Base-by-base conservation (phyloP, 352 stramenopile genomes). In the Thraustochytrium striatum region DNA sequence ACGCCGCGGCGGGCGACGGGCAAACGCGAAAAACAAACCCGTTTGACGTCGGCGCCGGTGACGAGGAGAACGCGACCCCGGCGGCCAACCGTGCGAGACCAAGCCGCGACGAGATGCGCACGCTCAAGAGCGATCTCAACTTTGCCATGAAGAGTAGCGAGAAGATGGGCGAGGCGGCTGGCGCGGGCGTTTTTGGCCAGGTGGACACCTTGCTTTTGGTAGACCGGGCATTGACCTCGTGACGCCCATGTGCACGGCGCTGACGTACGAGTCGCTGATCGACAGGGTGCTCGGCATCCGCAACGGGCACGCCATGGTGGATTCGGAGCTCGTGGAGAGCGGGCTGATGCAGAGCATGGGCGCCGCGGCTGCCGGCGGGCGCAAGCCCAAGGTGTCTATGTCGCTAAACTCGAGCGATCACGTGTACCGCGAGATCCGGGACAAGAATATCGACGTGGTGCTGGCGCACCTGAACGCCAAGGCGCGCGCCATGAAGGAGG, bases 181-280 rank as follows among this genome's bases (percentile, higher is more conserved):
- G 32, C 57, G 58, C 13, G 32, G 43, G 36, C 65, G 30, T 21
- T 38, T 39, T 25, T 2, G 16, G 80, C 61, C 38, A 72, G 55
- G 41, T 89, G 3, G 72, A 89, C 38, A 90, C 88, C 82, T 91
- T 28, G 80, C 38, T 92, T n/a, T 13, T 93, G 44, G 75, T 93
- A 2, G 89, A 93, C 61, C 87, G 89, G 0, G 85, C 65, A 82
- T 91, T 9, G 89, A 93, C 82, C 89, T 88, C 52, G 89, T 86
- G 3, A 89, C 88, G 0, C 85, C 86, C 2, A 82, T 93, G 9
- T 91, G 82, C 1, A 90, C 85, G 2, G 87, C 89, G 8, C 83
- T 93, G 13, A 92, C 88, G 33, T 89, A 91, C 44, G 88, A 92
- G 36, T 87, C 87, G 16, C 82, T 91, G 2, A 39, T 93, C 21